A percentile compares a stretch with the other conserved stretches of the same genome.
phyloP scores from a whole-genome alignment of 176 grass and related monocot genomes.

The Chloris gayana region DNA sequence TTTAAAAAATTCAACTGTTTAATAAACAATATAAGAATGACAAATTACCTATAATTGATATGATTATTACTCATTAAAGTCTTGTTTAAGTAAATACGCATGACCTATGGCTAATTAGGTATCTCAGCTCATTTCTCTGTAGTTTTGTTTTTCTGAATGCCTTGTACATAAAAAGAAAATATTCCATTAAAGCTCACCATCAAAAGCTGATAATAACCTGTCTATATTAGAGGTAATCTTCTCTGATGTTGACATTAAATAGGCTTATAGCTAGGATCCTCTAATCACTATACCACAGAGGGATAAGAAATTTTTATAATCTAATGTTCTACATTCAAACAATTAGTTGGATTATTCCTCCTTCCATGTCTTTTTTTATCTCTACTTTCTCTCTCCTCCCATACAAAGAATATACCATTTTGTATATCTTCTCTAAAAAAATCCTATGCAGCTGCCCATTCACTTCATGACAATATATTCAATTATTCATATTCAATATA shows the following conservation, averaged over 20 bases:
- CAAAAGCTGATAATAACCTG: not conserved
- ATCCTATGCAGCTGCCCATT: not conserved
- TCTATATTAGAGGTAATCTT: not conserved
- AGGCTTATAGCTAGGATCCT: not conserved
- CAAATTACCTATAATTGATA: slow-evolving; percentile 14
- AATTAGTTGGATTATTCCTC: slow-evolving; percentile 1
- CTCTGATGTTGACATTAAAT: not conserved
- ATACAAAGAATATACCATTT: slow-evolving; percentile 27
- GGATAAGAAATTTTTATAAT: not conserved
- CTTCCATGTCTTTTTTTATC: no score
- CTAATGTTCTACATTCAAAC: not conserved
- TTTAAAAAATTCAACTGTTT: slow-evolving; percentile 5
- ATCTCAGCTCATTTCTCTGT: no score
- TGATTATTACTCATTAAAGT: slow-evolving; percentile 7
- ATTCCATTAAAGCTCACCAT: not conserved
- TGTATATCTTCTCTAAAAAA: no score
- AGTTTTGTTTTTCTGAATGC: no score
- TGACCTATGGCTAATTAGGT: not conserved
- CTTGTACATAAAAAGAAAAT: not conserved
- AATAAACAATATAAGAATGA: not conserved
- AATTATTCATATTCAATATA: slow-evolving; percentile 4
- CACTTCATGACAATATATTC: slow-evolving; percentile 16
- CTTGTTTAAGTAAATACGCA: slow-evolving; percentile 2
- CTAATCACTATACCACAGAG: not conserved
- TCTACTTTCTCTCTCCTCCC: not conserved